Evolutionary conservation across 805 yeast species (phyloP), one percentile per base, ranked within the genome.

Genomic region (Nakazawaea anatomiae): DNA sequence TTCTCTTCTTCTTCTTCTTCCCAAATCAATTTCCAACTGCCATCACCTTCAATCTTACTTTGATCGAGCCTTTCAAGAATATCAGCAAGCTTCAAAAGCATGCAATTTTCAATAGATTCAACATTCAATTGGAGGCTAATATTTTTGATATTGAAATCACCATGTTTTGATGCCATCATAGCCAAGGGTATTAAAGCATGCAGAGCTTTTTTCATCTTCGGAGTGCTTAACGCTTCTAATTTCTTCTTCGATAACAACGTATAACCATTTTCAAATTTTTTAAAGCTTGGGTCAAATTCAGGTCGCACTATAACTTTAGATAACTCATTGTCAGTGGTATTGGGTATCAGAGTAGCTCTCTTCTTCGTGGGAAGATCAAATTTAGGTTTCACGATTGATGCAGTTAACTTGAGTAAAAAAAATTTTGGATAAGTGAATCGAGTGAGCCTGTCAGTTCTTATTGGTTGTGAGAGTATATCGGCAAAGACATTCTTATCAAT

Each of bases 391-490:
- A 42, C 42, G 12, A 44, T 42, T 3, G 28, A 5, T 25, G 52
- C 44, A 6, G 10, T 14, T 12, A 44, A 49, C n/a, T 49, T 49
- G 28, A 39, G 27, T 9, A 49, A 27, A n/a, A 44, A 44, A 2
- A 10, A n/a, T 27, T 25, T 14, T 5, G 44, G 39, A 14, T n/a
- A 38, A 10, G 18, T 39, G 7, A 30, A 12, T 5, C 29, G 8
- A 8, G 52, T 28, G 5, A 12, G 4, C 7, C 31, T 39, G 30
- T 49, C 52, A 8, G n/a, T 25, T 28, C 52, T 31, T 27, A 49
- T 6, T 2, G 52, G 52, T 10, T 9, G 29, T n/a, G 44, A 27
- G 18, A 49, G 25, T 29, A 49, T 25, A 38, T 49, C 52, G 6
- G 42, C 39, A 32, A 39, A 49, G n/a, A 49, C 10, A 34, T 44